Evolutionary conservation across 768 basidiomycete species (phyloP).

Genomic region (Punctularia strigosozonata): DNA sequence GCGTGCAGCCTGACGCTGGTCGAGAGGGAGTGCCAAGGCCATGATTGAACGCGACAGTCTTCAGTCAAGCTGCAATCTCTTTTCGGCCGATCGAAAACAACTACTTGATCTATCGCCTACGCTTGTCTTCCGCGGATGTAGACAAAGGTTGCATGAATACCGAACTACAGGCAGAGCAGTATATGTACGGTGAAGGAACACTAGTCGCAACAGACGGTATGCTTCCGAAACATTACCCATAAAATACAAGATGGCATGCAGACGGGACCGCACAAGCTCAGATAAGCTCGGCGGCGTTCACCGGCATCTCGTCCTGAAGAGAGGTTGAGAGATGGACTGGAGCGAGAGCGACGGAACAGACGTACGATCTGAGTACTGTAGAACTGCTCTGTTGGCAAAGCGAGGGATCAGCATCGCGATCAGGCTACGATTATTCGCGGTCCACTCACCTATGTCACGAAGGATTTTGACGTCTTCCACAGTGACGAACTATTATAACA

Average conservation of each 20-base stretch:
- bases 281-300: conserved; percentile 95
- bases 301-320: conserved; percentile 91
- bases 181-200: no score
- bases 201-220: no score
- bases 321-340: conserved; percentile 12
- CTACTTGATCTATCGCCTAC: no score
- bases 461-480: conserved; percentile 94
- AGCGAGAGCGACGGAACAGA: conserved; percentile 5
- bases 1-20: no score
- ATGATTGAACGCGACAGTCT: no score
- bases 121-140: no score
- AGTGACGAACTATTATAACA: conserved; percentile 61
- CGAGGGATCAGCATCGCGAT: background rate
- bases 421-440: background rate
- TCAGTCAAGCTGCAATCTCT: no score
- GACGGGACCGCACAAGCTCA: conserved; percentile 23
- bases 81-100: no score
- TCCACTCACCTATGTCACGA: conserved; percentile 79
- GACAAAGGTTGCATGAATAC: no score
- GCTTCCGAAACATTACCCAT: conserved; percentile 2
- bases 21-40: no score
- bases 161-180: no score
- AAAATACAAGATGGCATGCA: conserved; percentile 1
- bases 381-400: conserved; percentile 63
- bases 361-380: conserved; percentile 89